Conservation (phyloP, 495 filamentous ascomycete genomes). For the Aspergillus diversus region DNA sequence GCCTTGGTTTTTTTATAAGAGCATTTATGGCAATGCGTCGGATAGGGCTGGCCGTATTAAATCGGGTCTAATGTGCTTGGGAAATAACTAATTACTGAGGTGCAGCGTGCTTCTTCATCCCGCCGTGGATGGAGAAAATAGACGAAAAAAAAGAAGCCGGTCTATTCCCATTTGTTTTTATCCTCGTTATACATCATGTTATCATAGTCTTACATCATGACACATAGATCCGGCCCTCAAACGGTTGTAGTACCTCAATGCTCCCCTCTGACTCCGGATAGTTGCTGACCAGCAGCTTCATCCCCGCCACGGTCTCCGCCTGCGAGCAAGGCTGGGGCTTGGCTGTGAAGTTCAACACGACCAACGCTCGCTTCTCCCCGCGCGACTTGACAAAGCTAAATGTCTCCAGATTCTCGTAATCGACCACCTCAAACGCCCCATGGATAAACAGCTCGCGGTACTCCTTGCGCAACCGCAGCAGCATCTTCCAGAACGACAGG, state of each 20-base stretch:
- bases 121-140: too few species aligned
- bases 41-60: too few species aligned
- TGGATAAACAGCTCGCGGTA: conserved; percentile 55
- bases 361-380: conserved; percentile 18
- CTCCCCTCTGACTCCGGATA: conserved; percentile 3
- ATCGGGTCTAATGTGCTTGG: too few species aligned
- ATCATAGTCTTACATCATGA: background rate
- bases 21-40: too few species aligned
- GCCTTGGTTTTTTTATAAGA: too few species aligned
- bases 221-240: conserved; percentile 30
- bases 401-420: conserved; percentile 36
- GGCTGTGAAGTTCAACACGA: conserved; percentile 30
- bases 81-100: too few species aligned
- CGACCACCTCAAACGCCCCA: conserved; percentile 53
- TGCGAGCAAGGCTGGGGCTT: background rate
- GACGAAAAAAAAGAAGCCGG: too few species aligned
- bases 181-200: too few species aligned
- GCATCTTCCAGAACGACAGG: conserved; percentile 50
- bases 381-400: conserved; percentile 34
- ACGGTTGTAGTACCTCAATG: conserved; percentile 17
- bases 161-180: too few species aligned
- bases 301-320: too few species aligned
- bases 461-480: conserved; percentile 50
- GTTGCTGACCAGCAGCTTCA: conserved; percentile 29
- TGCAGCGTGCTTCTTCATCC: too few species aligned